A percentile compares a stretch with the other conserved stretches of the same genome.
Evolutionary conservation across 306 rosid genomes (phyloP).

Genomic region (Potentilla sterilis): DNA sequence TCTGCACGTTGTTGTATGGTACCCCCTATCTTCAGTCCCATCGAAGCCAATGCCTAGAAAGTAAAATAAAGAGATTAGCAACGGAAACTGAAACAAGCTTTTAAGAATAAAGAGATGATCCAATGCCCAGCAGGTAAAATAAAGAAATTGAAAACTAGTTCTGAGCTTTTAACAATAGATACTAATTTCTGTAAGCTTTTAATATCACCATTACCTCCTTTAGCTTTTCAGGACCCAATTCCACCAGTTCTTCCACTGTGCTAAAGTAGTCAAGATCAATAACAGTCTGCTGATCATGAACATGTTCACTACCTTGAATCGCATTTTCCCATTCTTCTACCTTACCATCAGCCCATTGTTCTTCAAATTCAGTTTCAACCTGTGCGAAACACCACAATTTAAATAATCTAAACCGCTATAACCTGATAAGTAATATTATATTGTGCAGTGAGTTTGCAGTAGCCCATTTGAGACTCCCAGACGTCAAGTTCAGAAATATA

Average conservation of each 20-base stretch:
- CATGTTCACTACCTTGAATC: constrained; percentile 61
- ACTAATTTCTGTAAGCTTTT: neutral
- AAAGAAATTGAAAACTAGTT: neutral
- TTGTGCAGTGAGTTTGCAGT: neutral
- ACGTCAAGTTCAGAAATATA: neutral
- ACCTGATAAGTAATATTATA: neutral
- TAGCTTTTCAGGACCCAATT: constrained; percentile 87
- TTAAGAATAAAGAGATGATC: neutral
- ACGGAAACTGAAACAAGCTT: neutral
- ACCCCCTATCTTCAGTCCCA: constrained; percentile 90
- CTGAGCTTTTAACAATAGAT: neutral
- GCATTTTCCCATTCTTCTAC: constrained; percentile 73
- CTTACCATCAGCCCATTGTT: constrained; percentile 65
- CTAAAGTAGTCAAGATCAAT: constrained; percentile 90
- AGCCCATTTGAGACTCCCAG: neutral
- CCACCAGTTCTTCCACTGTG: constrained; percentile 78
- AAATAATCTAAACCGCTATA: neutral
- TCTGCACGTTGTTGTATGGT: constrained; percentile 96
- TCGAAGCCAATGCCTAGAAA: constrained; percentile 67
- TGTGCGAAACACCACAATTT: constrained; percentile 34
- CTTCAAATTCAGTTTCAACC: constrained; percentile 79
- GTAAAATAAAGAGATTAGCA: constrained; percentile 14
- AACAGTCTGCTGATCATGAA: constrained; percentile 42
- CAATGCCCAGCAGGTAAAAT: constrained; percentile 10
- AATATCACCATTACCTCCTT: constrained; percentile 62